These are phyloP conservation scores for Chlorella sp. DNA, from an alignment of 139 green algal species.

Conservation along the genomic window DNA sequence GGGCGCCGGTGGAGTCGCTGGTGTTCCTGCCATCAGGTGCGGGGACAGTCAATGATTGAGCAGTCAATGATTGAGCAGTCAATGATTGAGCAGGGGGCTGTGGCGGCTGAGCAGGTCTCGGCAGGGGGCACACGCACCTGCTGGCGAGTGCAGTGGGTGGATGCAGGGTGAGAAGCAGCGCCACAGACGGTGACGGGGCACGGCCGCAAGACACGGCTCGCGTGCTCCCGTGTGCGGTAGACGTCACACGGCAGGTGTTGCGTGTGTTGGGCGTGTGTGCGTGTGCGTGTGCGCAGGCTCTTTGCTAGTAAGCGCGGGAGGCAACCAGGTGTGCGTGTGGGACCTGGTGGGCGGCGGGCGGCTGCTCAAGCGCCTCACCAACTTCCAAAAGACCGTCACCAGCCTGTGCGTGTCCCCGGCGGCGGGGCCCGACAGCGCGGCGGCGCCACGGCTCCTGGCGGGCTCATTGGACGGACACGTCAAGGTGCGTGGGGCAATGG, in stretches of 20 bases:
- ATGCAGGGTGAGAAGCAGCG: too few species aligned
- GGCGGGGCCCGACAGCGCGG: conserved; percentile 41
- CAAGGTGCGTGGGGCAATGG: conserved; percentile 51
- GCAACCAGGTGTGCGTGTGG: conserved; percentile 86
- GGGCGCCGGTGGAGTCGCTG: conserved; percentile 74
- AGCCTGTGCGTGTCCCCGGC: conserved; percentile 50
- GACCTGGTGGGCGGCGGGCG: conserved; percentile 68
- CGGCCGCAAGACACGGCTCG: too few species aligned
- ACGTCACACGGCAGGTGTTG: too few species aligned
- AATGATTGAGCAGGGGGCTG: too few species aligned
- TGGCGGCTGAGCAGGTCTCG: too few species aligned
- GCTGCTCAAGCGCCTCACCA: conserved; percentile 62
- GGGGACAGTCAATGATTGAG: too few species aligned
- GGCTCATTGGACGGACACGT: conserved; percentile 89
- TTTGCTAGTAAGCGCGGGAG: conserved; percentile 66
- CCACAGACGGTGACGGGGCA: too few species aligned
- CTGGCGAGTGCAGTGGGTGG: too few species aligned
- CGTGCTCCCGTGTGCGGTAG: too few species aligned
- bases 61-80: too few species aligned
- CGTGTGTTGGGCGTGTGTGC: too few species aligned
- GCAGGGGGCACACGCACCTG: too few species aligned
- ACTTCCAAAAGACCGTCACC: conserved; percentile 94
- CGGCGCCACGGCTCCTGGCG: conserved; percentile 75
- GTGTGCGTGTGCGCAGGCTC: conserved; percentile 35
- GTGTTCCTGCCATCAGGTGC: conserved; percentile 68